Evolutionary conservation across 306 rosid genomes (phyloP).

Genomic region (Prunus mume): DNA sequence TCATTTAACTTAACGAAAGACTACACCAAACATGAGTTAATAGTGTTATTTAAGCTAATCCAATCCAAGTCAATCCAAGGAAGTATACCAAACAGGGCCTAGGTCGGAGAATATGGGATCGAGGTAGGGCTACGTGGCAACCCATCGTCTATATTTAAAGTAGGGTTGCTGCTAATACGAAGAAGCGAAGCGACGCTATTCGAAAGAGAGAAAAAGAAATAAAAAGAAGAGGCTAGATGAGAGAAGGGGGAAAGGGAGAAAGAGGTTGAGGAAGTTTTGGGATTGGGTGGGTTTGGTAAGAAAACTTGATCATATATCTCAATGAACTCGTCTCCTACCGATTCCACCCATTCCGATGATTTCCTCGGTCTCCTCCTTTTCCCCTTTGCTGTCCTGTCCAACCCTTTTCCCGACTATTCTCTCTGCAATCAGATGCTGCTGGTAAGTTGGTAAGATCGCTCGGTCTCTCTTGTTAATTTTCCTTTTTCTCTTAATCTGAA

Average conservation of each 20-base stretch:
- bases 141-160: no score
- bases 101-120: no score
- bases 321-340: neutral
- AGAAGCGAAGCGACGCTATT: neutral
- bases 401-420: neutral
- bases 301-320: neutral
- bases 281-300: neutral
- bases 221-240: neutral
- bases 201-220: neutral
- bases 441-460: neutral
- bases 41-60: no score
- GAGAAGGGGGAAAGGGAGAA: conserved; percentile 38
- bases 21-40: no score
- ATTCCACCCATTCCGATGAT: conserved; percentile 1
- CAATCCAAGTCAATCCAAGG: no score
- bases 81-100: no score
- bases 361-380: neutral
- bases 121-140: no score
- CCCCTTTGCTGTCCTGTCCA: neutral
- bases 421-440: neutral
- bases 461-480: neutral
- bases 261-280: conserved; percentile 22
- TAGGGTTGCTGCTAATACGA: no score
- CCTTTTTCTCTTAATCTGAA: neutral
- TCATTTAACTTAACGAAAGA: no score